Percentiles rank a stretch among this genome's conserved stretches.
phyloP scores from a whole-genome alignment of 2,329 filamentous ascomycete genomes.

The Fusarium sp. region DNA sequence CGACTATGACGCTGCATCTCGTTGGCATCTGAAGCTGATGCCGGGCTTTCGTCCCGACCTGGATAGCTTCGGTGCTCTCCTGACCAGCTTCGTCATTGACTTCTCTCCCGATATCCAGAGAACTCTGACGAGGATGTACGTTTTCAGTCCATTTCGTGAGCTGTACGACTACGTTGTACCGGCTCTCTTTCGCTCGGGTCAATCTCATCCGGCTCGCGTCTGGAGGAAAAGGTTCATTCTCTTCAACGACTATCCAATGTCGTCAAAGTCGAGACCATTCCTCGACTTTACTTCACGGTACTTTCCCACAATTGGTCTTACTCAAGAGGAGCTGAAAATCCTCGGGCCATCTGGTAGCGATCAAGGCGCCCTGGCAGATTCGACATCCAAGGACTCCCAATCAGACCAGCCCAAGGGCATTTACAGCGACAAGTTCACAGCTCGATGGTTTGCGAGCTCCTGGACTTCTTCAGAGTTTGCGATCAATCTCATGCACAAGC shows the following conservation, averaged over 20 bases:
- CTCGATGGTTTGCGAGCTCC: conserved; percentile 81
- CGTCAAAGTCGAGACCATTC: conserved; percentile 58
- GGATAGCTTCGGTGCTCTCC: conserved; percentile 55
- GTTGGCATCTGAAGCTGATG: conserved; percentile 62
- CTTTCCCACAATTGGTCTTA: conserved; percentile 54
- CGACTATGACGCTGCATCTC: conserved; percentile 53
- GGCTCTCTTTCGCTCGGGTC: conserved; percentile 60
- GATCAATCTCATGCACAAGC: conserved; percentile 74
- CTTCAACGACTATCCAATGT: conserved; percentile 56
- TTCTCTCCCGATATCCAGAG: conserved; percentile 51
- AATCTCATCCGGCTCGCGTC: conserved; percentile 55
- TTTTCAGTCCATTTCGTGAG: conserved; percentile 54
- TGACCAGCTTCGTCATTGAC: conserved; percentile 58
- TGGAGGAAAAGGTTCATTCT: conserved; percentile 60
- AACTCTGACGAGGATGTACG: conserved; percentile 59
- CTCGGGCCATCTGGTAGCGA: conserved; percentile 10
- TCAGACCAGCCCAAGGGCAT: conserved; percentile 27
- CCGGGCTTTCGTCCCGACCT: conserved; percentile 56
- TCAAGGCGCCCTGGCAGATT: neutral
- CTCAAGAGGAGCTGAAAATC: conserved; percentile 50
- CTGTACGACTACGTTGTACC: conserved; percentile 67
- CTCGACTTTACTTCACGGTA: conserved; percentile 61
- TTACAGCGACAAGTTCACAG: conserved; percentile 68
- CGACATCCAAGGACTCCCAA: neutral
- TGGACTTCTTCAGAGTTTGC: conserved; percentile 80